Evolutionary conservation across 2,329 filamentous ascomycete genomes (phyloP), one percentile per base, ranked within the genome.

Genomic region (Pleomassaria siparia): DNA sequence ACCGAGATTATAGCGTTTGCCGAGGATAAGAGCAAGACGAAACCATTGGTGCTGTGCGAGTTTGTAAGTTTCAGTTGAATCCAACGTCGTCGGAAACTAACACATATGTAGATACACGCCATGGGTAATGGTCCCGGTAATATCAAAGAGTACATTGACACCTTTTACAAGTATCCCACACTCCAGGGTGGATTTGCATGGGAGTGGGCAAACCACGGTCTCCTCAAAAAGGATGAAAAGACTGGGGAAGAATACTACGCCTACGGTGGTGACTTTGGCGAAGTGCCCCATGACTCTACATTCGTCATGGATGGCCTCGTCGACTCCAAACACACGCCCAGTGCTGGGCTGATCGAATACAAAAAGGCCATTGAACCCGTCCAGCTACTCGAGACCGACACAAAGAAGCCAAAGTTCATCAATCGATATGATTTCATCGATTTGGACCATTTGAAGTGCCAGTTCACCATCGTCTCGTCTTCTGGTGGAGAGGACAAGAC

Each of bases 71-170:
- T 40, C 4, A 12, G n/a, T n/a, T n/a, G n/a, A n/a, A n/a, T n/a
- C n/a, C 12, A 18, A 37, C 12, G 24, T 18, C 11, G 12, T 16
- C 12, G 16, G 2, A 22, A 8, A 24, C 40, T 43, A 6, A 46
- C 25, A 4, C 9, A 13, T 4, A n/a, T 22, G 3, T n/a, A 64
- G 59, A 57, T 71, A 0, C 78, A 80, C 58, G 85, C 87, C 1
- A 89, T 89, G 86, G 87, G 87, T 5, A 89, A 89, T 57, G 86
- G 85, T 0, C 87, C 87, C 0, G 86, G 87, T 1, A 81, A 80
- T 26, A 74, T 89, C 10, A 79, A 85, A 50, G 86, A 88, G 50
- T 89, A 89, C 50, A 75, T 86, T 40, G 74, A 83, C 32, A 76
- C 78, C 0, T 89, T 88, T 70, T 78, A 80, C 25, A 75, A 75